Conservation (phyloP, 176 grass and related monocot species). For the Eleusine coracana region DNA sequence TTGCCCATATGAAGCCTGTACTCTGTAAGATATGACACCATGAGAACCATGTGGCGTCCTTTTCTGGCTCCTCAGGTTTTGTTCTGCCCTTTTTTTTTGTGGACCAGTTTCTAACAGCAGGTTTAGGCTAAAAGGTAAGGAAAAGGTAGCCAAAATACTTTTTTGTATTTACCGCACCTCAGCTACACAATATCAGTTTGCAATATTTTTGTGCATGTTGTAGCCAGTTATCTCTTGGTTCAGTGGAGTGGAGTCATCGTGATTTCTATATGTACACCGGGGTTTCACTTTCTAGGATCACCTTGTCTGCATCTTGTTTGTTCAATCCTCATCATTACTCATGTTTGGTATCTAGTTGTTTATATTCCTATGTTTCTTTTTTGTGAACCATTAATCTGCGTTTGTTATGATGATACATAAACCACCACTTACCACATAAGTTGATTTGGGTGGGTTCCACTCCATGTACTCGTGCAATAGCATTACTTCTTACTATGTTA, state of each 20-base stretch:
- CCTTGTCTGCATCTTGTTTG: background rate
- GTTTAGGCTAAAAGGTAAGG: background rate
- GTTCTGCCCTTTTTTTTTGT: background rate
- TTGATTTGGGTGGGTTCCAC: conserved; percentile 10
- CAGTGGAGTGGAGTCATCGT: background rate
- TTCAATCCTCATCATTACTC: background rate
- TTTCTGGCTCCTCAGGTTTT: conserved; percentile 9
- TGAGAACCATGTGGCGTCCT: background rate
- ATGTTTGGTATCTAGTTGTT: background rate
- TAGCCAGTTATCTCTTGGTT: background rate
- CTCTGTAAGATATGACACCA: background rate
- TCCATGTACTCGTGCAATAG: conserved; percentile 2
- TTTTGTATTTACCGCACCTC: background rate
- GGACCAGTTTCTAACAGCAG: background rate
- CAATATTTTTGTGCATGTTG: background rate
- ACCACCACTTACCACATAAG: background rate
- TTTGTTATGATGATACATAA: background rate
- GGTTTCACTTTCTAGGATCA: background rate
- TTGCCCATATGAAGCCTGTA: background rate
- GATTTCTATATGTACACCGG: background rate
- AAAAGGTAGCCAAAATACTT: background rate
- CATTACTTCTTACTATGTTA: conserved; percentile 25
- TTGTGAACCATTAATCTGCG: background rate
- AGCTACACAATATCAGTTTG: background rate
- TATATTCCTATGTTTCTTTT: background rate